Evolutionary conservation across 108 stramenopile species (phyloP).

Genomic region (Mayamaea pseudoterrestris): DNA sequence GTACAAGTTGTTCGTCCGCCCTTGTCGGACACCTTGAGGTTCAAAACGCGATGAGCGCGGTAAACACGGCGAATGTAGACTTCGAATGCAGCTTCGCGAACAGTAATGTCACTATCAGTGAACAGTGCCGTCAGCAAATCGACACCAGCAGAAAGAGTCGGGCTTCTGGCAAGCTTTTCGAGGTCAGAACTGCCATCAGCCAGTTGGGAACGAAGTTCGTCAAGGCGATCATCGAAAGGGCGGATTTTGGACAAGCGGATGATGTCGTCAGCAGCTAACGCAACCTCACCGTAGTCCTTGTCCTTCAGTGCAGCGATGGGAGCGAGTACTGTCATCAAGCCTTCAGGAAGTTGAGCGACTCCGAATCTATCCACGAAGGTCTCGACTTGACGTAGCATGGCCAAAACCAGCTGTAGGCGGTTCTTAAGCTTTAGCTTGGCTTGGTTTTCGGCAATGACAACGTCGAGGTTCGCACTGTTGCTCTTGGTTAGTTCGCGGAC

Average conservation of each 20-base stretch:
- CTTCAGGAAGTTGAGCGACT: conserved; percentile 26
- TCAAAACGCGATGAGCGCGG: conserved; percentile 80
- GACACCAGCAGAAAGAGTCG: conserved; percentile 84
- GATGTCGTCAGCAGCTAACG: conserved; percentile 58
- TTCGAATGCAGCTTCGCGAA: conserved; percentile 67
- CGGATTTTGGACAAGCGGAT: conserved; percentile 68
- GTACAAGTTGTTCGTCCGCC: conserved; percentile 64
- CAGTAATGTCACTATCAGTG: conserved; percentile 49
- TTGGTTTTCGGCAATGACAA: conserved; percentile 70
- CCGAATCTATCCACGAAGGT: conserved; percentile 61
- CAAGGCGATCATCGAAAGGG: conserved; percentile 69
- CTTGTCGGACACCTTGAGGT: conserved; percentile 38
- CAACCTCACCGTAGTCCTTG: conserved; percentile 77
- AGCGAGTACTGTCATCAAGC: conserved; percentile 45
- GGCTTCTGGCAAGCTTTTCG: conserved; percentile 44
- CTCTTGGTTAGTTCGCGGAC: conserved; percentile 82
- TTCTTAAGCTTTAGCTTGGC: conserved; percentile 57
- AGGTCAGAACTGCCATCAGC: conserved; percentile 50
- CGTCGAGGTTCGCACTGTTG: conserved; percentile 55
- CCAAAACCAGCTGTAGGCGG: conserved; percentile 39
- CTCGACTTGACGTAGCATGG: conserved; percentile 71
- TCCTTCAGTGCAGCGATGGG: conserved; percentile 51
- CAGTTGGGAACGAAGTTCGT: conserved; percentile 62
- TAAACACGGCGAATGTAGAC: conserved; percentile 91
- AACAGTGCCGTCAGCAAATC: conserved; percentile 87